A percentile compares a stretch with the other conserved stretches of the same genome.
Evolutionary conservation across 2,329 filamentous ascomycete species (phyloP).

Genomic region (Fusarium sp.): DNA sequence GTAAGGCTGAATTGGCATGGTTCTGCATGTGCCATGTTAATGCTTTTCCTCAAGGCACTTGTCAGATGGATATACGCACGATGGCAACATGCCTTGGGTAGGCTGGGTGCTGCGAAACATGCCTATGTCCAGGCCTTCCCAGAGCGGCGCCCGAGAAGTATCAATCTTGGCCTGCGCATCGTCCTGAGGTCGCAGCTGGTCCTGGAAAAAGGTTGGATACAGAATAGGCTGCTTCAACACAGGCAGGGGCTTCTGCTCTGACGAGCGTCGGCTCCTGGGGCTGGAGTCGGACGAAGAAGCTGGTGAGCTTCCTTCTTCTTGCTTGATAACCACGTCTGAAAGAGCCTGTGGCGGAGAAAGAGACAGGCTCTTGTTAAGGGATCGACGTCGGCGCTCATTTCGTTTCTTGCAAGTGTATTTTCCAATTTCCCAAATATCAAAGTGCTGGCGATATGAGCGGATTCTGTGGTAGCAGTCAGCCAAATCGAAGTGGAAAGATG

Average conservation of each 20-base stretch:
- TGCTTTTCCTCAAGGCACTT: background rate
- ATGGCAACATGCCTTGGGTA: constrained; percentile 21
- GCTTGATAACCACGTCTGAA: background rate
- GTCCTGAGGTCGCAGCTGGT: constrained; percentile 1
- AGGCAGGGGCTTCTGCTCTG: constrained; percentile 37
- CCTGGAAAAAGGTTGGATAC: constrained; percentile 16
- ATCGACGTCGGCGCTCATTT: constrained; percentile 29
- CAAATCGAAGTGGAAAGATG: background rate
- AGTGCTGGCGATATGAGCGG: constrained; percentile 63
- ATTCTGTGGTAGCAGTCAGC: constrained; percentile 39
- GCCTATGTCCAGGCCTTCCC: constrained; percentile 7
- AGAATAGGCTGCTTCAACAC: constrained; percentile 10
- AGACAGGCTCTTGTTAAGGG: constrained; percentile 12
- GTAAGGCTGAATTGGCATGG: constrained; percentile 10
- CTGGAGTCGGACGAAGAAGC: constrained; percentile 17
- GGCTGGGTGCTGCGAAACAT: constrained; percentile 11
- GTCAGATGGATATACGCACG: constrained; percentile 22
- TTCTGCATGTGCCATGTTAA: constrained; percentile 25
- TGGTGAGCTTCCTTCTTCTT: constrained; percentile 14
- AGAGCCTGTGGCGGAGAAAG: constrained; percentile 40
- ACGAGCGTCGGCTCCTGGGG: constrained; percentile 27
- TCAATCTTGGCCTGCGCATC: constrained; percentile 22
- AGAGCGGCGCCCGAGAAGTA: constrained; percentile 1
- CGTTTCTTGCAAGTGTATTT: constrained; percentile 62
- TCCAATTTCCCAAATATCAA: constrained; percentile 59